These are phyloP conservation scores for Candida sanyiensis DNA, from an alignment of 805 yeast species.

Conservation along the genomic window DNA sequence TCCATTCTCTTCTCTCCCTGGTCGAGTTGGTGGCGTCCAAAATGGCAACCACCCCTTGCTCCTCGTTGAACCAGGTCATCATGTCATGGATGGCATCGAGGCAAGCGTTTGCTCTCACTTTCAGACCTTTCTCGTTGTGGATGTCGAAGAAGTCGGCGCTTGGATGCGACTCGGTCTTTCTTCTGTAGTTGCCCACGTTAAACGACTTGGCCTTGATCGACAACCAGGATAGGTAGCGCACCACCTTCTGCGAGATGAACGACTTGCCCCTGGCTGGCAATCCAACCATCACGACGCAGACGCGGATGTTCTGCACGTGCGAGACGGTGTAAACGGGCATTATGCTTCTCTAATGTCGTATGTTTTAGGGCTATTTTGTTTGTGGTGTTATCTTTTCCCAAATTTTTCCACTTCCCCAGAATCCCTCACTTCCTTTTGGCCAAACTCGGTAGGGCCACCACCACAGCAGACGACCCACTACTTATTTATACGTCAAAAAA, in stretches of 20 bases:
- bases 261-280: slow-evolving; percentile 91
- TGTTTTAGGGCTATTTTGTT: background rate
- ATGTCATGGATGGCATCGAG: slow-evolving; percentile 69
- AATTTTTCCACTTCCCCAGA: background rate
- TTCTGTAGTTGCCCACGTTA: slow-evolving; percentile 82
- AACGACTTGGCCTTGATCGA: slow-evolving; percentile 82
- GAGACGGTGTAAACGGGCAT: slow-evolving; percentile 36
- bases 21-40: slow-evolving; percentile 93
- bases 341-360: background rate
- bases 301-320: slow-evolving; percentile 59
- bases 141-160: slow-evolving; percentile 76
- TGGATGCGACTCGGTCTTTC: slow-evolving; percentile 56
- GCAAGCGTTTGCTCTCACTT: slow-evolving; percentile 63
- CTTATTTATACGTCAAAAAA: too few relatives aligned
- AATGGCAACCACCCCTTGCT: slow-evolving; percentile 84
- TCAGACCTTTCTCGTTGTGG: slow-evolving; percentile 56
- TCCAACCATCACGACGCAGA: slow-evolving; percentile 87
- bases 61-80: slow-evolving; percentile 79
- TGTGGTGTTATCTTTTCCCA: background rate
- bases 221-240: slow-evolving; percentile 88
- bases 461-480: background rate
- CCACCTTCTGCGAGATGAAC: slow-evolving; percentile 89
- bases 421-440: too few relatives aligned
- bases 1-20: slow-evolving; percentile 56
- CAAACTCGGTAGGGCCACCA: background rate